Conservation (phyloP, 2,329 filamentous ascomycete species). For the Venturiaceae sp. region DNA sequence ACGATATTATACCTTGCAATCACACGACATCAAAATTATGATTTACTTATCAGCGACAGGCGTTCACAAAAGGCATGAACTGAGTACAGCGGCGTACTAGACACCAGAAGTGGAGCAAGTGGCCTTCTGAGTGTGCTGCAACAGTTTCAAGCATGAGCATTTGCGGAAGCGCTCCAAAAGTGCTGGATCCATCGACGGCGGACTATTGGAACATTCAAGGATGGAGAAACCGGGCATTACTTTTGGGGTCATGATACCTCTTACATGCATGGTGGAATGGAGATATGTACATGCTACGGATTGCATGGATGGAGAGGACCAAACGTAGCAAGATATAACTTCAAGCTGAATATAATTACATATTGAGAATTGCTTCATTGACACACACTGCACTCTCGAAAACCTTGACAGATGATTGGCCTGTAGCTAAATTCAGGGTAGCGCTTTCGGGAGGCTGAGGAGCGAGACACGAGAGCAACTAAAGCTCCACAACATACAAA, state of each 20-base stretch:
- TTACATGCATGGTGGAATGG: not conserved
- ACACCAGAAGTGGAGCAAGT: slow-evolving; percentile 6
- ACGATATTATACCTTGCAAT: not conserved
- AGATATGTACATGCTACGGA: too few relatives aligned
- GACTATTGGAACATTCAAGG: not conserved
- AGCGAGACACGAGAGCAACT: not conserved
- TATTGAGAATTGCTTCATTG: too few relatives aligned
- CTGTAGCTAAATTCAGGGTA: too few relatives aligned
- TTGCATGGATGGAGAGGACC: too few relatives aligned
- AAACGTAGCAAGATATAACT: not conserved
- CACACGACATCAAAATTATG: not conserved
- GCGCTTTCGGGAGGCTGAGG: not conserved
- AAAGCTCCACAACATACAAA: not conserved
- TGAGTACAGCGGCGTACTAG: not conserved
- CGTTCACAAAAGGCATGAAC: not conserved
- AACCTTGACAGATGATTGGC: too few relatives aligned
- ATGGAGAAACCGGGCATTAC: too few relatives aligned
- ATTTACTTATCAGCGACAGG: not conserved
- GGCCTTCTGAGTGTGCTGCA: slow-evolving; percentile 1
- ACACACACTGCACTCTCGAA: too few relatives aligned
- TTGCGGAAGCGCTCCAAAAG: slow-evolving; percentile 2
- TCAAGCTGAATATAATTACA: not conserved
- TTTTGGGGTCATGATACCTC: not conserved
- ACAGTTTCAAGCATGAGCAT: not conserved
- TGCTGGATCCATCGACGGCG: not conserved